Evolutionary conservation across 331 rosid genomes (phyloP), one percentile per base, ranked within the genome.

Genomic region (Malus hybrid): DNA sequence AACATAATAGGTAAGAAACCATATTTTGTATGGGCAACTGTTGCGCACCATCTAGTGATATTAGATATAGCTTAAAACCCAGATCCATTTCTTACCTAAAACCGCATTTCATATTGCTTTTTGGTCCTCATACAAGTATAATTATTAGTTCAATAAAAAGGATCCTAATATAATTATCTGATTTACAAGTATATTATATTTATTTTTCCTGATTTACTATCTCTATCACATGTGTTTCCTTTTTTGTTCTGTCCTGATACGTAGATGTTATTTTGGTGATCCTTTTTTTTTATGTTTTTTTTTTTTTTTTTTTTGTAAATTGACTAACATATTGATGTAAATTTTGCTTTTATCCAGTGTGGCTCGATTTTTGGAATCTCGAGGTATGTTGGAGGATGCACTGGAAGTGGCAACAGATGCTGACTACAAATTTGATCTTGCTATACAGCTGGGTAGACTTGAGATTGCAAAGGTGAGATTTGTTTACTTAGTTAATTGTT

Each of bases 341-440:
- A 24, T 42, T 67, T 29, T 55, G 46, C 46, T 39, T 9, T 39
- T 39, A 39, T 11, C 50, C 48, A 86, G 89, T 71, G 89, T 86
- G 75, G 89, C 86, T 68, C 86, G 73, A 20, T 86, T 86, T 82
- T 68, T 86, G 81, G 89, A 86, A 75, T 78, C 89, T 65, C 85
- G 85, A 62, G 86, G 83, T 50, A 86, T 86, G 89, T 62, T 80
- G 74, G 87, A 78, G 83, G 87, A 82, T 19, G 89, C 89, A 19
- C 80, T 86, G 29, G 87, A 77, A 80, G 81, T 86, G 33, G 87
- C 89, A 67, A 86, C 87, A 5, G 87, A 86, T 78, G 81, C 82
- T 66, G 83, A 86, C 77, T 83, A 77, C 81, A 86, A 80, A 80
- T 86, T 86, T 83, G 83, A 86, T 74, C 83, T 86, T 29, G 85